Evolutionary conservation across 768 basidiomycete genomes (phyloP), one percentile per base, ranked within the genome.

Genomic region (Auricularia auricula-judae): DNA sequence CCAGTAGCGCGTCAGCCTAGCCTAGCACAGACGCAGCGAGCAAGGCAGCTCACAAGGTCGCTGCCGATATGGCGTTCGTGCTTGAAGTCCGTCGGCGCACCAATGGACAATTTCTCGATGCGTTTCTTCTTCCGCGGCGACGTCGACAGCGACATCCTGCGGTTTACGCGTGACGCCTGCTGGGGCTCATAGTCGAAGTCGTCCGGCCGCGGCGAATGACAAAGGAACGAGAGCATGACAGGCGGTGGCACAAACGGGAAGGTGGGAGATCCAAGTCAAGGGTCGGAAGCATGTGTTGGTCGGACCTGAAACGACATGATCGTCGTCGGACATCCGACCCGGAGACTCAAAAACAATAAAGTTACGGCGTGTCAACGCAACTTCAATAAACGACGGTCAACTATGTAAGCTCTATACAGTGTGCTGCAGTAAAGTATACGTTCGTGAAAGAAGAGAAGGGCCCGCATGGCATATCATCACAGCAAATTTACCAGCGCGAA

Each of bases 11-110:
- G 18, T 51, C 47, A 18, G 47, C 18, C 18, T 14, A 5, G 16
- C 10, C 18, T 18, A 51, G 47, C 47, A 8, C 5, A 29, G 29
- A 29, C 10, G 47, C 47, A 18, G 47, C 18, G 3, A 5, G 3
- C 47, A 29, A 29, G 29, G 47, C 39, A 14, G 10, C 69, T n/a
- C 53, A 70, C 69, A 47, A 63, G 29, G 34, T 70, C 69, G 53
- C 54, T 65, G 12, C 69, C 67, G 36, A 70, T 62, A 59, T 70
- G 69, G 36, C 54, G 23, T 43, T 68, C 66, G 61, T 70, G 69
- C 4, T 63, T 62, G 62, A 70, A 70, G 63, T 67, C 63, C 4
- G 66, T 63, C 33, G 69, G 69, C 29, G 62, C 29, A 18, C 68
- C 66, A 62, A 70, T 70, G 23, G 54, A n/a, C 65, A 68, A 59